Evolutionary conservation across 1,139 yeast species (phyloP), one percentile per base, ranked within the genome.

Genomic region (Nakaseomyces delphensis): DNA sequence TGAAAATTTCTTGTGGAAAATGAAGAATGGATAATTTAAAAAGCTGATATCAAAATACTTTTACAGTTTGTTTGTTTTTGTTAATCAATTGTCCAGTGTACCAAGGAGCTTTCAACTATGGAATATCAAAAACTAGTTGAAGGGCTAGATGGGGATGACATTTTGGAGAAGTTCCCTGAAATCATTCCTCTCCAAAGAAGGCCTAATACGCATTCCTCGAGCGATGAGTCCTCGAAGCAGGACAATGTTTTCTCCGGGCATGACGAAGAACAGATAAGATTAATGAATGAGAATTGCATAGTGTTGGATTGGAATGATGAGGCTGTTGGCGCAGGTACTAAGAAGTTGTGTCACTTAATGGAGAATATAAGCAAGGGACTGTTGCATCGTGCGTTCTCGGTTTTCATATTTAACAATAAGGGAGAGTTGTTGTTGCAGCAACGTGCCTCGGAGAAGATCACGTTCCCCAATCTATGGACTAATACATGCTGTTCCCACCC

Each of bases 401-500:
- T 89, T 24, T 91, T 91, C 59, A 68, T 89, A 46, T 93, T 91
- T 69, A 82, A 87, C 63, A 77, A 74, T 37, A 76, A 84, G 41
- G 79, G 79, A 46, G 74, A 82, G 65, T 73, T 93, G 50, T 71
- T 91, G 52, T 72, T 91, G 54, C 98, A 91, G 66, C 95, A 86
- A 66, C 78, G 99, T 55, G 97, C 99, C 0, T 80, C 80, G 46
- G 97, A 91, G 62, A 91, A 91, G 65, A 91, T 91, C 67, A 91
- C 99, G 1, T 91, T 91, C 65, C 95, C 98, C 1, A 77, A 77
- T 46, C 78, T 86, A 82, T 91, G 99, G 99, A 91, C 99, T 35
- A 91, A 91, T 63, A 93, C 99, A 2, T 93, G 98, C 65, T 91
- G 99, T 63, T 89, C 97, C 0, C 99, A 91, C 64, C 99, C 99